Conservation (phyloP, 2,329 filamentous ascomycete species). For the Colletotrichum filicis region DNA sequence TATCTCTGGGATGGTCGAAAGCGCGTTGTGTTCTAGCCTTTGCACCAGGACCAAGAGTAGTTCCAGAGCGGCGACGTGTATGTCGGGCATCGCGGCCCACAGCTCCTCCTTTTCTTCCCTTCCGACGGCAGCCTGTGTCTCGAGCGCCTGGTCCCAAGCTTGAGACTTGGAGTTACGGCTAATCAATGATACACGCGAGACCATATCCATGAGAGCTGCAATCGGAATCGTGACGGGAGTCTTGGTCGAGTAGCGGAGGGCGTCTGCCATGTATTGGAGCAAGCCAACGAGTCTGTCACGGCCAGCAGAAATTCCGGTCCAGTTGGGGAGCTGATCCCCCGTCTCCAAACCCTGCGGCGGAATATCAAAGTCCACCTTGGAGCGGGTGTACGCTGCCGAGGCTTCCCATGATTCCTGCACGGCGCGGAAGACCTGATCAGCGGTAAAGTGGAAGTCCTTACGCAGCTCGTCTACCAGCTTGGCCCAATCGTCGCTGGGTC, state of each 20-base stretch:
- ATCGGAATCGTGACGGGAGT: conserved; percentile 74
- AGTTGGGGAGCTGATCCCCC: conserved; percentile 68
- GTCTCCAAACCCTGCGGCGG: conserved; percentile 58
- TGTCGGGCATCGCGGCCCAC: conserved; percentile 76
- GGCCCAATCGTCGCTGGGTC: conserved; percentile 81
- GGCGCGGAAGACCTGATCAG: conserved; percentile 81
- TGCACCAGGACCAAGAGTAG: conserved; percentile 68
- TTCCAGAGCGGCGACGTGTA: conserved; percentile 78
- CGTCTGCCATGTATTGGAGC: conserved; percentile 71
- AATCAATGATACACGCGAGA: conserved; percentile 77
- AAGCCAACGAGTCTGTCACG: conserved; percentile 75
- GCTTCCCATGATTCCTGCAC: conserved; percentile 87
- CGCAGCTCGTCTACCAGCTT: conserved; percentile 72
- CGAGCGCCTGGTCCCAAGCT: conserved; percentile 61
- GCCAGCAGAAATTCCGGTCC: conserved; percentile 81
- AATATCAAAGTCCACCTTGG: conserved; percentile 55
- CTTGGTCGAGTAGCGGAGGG: conserved; percentile 73
- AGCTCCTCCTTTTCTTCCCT: conserved; percentile 86
- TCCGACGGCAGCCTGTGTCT: conserved; percentile 77
- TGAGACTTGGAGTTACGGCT: conserved; percentile 61
- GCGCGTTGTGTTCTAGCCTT: conserved; percentile 67
- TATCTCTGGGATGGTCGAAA: conserved; percentile 71
- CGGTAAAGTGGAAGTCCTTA: conserved; percentile 73
- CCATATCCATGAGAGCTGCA: conserved; percentile 74
- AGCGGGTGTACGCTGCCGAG: conserved; percentile 59